Base-by-base conservation (phyloP, 2,329 filamentous ascomycete species). In the Akanthomyces uredinophilus region DNA sequence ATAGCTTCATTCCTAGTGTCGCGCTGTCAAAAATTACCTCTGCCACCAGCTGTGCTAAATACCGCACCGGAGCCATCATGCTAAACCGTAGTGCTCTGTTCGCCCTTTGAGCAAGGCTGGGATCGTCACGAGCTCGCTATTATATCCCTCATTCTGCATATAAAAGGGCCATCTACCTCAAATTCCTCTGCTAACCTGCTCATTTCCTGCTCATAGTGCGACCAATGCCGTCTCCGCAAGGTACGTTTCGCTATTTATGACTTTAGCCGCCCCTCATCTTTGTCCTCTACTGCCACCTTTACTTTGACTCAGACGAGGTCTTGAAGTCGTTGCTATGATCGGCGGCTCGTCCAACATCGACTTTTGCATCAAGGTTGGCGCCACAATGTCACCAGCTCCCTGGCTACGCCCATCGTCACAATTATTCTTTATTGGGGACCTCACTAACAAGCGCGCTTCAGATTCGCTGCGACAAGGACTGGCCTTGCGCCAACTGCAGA, bases 381-480 rank as follows among this genome's bases (percentile, higher is more conserved):
- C 32, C 44, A n/a, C 37, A 24, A n/a, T 47, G 35, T 37, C 49
- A 35, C 29, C 32, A 35, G 20, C 5, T 37, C 27, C 20, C 35
- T 16, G 53, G 49, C 49, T 27, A 53, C 46, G 43, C 29, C 18
- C 20, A 44, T 24, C 18, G 4, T 37, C 4, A 20, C 24, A 10
- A 22, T 4, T 7, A 14, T n/a, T n/a, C 20, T 41, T 29, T n/a
- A 22, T 10, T 37, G 10, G 5, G 24, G 13, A n/a, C 24, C 24
- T n/a, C 32, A 37, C 60, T 57, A 65, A 70, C 67, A 49, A 22
- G 5, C 46, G 22, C 4, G 14, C 57, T 53, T 65, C 18, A 86
- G 83, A 83, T 85, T 62, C 81, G 82, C 52, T 86, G 83, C 68
- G 82, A 85, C 68, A 85, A 83, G 70, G 80, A 83, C 46, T 79